A percentile compares a stretch with the other conserved stretches of the same genome.
Conservation (phyloP, 345 rosid species). For the Pugionium cornutum region DNA sequence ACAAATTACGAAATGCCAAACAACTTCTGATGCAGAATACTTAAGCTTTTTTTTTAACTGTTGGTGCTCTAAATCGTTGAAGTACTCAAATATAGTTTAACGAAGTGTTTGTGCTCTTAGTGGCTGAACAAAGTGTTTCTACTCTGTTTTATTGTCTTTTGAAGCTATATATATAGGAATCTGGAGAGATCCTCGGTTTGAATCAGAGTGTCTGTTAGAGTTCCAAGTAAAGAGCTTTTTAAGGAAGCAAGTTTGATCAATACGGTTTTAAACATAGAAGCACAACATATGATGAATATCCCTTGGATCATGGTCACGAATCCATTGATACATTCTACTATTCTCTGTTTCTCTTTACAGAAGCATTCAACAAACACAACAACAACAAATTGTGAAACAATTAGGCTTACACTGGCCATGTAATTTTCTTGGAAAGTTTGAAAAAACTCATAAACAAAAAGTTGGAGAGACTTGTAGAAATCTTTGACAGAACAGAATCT, state of each 20-base stretch:
- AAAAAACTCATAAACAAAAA: slow-evolving; percentile 10
- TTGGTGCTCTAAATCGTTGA: too few species aligned
- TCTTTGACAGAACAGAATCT: slow-evolving; percentile 18
- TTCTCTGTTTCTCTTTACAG: slow-evolving; percentile 31
- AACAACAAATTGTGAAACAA: neutral
- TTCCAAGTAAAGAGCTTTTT: neutral
- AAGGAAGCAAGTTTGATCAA: neutral
- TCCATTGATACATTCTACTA: slow-evolving; percentile 13
- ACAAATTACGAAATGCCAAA: too few species aligned
- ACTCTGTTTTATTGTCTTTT: too few species aligned
- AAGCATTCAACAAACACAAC: slow-evolving; percentile 23
- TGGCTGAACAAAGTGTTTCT: too few species aligned
- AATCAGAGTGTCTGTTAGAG: neutral
- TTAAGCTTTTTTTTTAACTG: too few species aligned
- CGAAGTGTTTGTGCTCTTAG: too few species aligned
- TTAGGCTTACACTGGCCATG: slow-evolving; percentile 5
- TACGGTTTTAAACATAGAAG: neutral
- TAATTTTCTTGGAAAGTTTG: slow-evolving; percentile 20
- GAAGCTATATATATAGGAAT: neutral
- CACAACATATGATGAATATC: slow-evolving; percentile 22
- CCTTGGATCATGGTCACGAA: slow-evolving; percentile 11
- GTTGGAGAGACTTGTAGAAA: slow-evolving; percentile 8
- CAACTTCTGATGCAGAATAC: too few species aligned
- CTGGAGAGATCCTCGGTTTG: neutral
- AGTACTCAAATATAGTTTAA: too few species aligned